Evolutionary conservation across 116 monocot genomes (phyloP).

Genomic region (Posidonia oceanica): DNA sequence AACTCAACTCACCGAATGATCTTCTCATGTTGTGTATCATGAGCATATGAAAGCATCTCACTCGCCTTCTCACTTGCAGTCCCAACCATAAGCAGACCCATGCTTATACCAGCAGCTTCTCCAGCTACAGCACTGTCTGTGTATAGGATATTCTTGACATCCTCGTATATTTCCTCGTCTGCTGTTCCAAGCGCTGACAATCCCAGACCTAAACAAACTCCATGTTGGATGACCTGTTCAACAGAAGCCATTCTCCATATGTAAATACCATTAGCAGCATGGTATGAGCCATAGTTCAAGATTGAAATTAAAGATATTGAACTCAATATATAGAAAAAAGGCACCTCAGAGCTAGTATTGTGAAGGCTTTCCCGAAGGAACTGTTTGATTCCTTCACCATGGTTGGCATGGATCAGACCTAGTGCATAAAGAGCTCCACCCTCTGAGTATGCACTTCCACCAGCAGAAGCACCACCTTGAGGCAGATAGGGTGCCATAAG

Average conservation of each 20-base stretch:
- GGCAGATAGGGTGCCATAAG: constrained; percentile 98
- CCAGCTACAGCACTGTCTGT: constrained; percentile 95
- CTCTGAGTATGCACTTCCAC: constrained; percentile 97
- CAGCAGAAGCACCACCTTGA: constrained; percentile 80
- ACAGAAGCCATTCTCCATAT: background rate
- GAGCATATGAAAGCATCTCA: constrained; percentile 98
- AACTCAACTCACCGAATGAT: constrained; percentile 57
- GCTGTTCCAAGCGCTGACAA: constrained; percentile 94
- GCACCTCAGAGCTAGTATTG: constrained; percentile 82
- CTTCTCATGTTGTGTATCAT: constrained; percentile 99
- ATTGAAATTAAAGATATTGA: background rate
- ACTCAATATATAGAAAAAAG: background rate
- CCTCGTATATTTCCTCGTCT: constrained; percentile 92
- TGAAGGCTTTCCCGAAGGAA: constrained; percentile 89
- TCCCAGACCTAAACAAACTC: constrained; percentile 91
- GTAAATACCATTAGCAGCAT: background rate
- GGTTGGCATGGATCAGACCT: constrained; percentile 97
- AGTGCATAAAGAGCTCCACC: constrained; percentile 99
- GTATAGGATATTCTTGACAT: constrained; percentile 89
- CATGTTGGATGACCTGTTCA: constrained; percentile 90
- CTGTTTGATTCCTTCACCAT: constrained; percentile 95
- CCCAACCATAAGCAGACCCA: constrained; percentile 97
- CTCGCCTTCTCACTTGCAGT: constrained; percentile 86
- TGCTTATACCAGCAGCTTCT: constrained; percentile 97
- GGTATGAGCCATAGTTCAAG: too few species aligned